A percentile compares a stretch with the other conserved stretches of the same genome.
Conservation (phyloP, 2,329 filamentous ascomycete genomes). For the Neoarthrinium moseri region DNA sequence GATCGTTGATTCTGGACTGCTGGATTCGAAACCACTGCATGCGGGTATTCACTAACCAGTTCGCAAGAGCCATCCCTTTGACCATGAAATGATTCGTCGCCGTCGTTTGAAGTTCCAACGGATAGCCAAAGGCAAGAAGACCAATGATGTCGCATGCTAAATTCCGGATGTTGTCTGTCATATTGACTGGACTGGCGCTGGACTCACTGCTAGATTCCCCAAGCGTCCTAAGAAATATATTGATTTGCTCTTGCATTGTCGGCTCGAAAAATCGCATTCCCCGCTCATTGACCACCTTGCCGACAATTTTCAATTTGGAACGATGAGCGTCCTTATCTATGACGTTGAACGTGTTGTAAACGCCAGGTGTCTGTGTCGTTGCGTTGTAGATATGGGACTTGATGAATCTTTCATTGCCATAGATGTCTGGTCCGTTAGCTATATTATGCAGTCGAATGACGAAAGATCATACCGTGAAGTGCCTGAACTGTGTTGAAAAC, state of each 20-base stretch:
- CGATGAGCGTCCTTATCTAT: slow-evolving; percentile 5
- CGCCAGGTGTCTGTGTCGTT: slow-evolving; percentile 11
- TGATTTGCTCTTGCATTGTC: slow-evolving; percentile 1
- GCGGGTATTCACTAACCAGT: neutral
- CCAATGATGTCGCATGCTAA: slow-evolving; percentile 18
- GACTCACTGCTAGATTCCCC: slow-evolving; percentile 6
- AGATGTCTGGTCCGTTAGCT: slow-evolving; percentile 15
- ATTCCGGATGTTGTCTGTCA: slow-evolving; percentile 11
- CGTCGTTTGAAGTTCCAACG: slow-evolving; percentile 16
- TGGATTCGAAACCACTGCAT: neutral
- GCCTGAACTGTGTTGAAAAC: slow-evolving; percentile 18
- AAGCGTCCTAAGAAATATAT: slow-evolving; percentile 5
- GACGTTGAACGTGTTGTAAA: slow-evolving; percentile 10
- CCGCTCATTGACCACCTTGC: slow-evolving; percentile 3
- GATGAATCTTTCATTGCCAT: slow-evolving; percentile 16
- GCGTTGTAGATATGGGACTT: slow-evolving; percentile 18
- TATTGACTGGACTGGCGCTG: slow-evolving; percentile 13
- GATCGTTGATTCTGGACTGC: neutral
- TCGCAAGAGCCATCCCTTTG: neutral
- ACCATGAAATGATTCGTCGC: slow-evolving; percentile 10
- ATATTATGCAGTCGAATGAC: too few species aligned
- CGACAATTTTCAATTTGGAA: slow-evolving; percentile 2
- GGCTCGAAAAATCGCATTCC: slow-evolving; percentile 6
- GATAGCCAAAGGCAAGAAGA: slow-evolving; percentile 18
- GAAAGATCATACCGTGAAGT: slow-evolving; percentile 5